Percentiles rank a stretch among this genome's conserved stretches.
Evolutionary conservation across 1,284 basidiomycete species (phyloP).

Genomic region (Cerrena zonata): DNA sequence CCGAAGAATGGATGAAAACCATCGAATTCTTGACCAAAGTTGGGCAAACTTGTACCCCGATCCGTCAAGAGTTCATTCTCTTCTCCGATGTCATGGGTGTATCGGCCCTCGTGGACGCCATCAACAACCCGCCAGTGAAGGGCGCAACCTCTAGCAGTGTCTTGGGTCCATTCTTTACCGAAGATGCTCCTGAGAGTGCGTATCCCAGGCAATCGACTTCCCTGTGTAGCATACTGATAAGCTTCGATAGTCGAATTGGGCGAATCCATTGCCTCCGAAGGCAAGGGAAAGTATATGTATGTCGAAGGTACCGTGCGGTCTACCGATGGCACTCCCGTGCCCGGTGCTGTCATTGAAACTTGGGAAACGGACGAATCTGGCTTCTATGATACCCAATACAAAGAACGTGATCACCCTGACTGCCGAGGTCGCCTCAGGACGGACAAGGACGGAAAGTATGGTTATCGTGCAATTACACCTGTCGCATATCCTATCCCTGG

Average conservation of each 20-base stretch:
- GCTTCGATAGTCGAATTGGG: constrained; percentile 33
- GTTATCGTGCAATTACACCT: constrained; percentile 74
- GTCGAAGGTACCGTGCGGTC: constrained; percentile 68
- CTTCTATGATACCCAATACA: constrained; percentile 63
- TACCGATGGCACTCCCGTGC: constrained; percentile 62
- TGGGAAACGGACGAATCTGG: constrained; percentile 83
- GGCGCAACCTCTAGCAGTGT: constrained; percentile 72
- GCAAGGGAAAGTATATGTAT: constrained; percentile 77
- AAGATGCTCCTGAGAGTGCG: constrained; percentile 71
- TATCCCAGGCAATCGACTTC: constrained; percentile 3
- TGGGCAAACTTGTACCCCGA: constrained; percentile 66
- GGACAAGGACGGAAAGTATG: constrained; percentile 60
- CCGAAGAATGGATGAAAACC: constrained; percentile 79
- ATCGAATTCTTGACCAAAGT: constrained; percentile 72
- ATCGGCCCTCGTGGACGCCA: constrained; percentile 68
- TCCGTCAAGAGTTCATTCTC: constrained; percentile 81
- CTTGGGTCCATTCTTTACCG: constrained; percentile 80
- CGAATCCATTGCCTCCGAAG: constrained; percentile 60
- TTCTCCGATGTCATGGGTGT: constrained; percentile 76
- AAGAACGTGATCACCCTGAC: constrained; percentile 56
- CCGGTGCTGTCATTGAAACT: constrained; percentile 68
- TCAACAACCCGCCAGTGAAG: constrained; percentile 68
- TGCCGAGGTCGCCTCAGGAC: constrained; percentile 70
- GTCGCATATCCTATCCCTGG: constrained; percentile 76
- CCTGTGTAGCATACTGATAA: neutral